Base-by-base conservation (phyloP, 1,284 basidiomycete genomes). In the Microbotryum silenes-acaulis region DNA sequence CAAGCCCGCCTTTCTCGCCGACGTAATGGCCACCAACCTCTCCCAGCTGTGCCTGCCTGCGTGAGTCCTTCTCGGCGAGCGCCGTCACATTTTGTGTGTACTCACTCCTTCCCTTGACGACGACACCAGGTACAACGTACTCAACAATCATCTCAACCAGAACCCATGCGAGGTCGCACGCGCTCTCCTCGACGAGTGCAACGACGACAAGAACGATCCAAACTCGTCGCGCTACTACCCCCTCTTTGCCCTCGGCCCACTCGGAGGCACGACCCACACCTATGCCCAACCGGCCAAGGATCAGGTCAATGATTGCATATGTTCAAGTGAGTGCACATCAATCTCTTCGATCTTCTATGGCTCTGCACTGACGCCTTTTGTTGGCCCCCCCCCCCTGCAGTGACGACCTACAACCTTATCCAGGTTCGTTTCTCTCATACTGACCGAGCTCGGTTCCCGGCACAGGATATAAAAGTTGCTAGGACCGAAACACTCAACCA, bases 241-340 rank as follows among this genome's bases (percentile, higher is more conserved):
- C 72, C 81, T 88, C 55, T 83, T 81, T 72, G 77, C 76, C 70
- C 78, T 88, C 63, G 86, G 85, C 20, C 77, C 37, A 77, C 79
- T 57, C 85, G 84, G 75, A 88, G 85, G 84, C 80, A 84, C 71
- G 83, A 82, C 37, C 9, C 37, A 42, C 68, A 79, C 81, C 80
- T 87, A 23, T 84, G 88, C 74, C 87, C 85, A 75, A 85, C 86
- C 51, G 79, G 88, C 65, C 79, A 87, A 86, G 70, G 61, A 83
- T 77, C 48, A 56, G 8, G 25, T 21, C 31, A 54, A 10, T 21
- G 33, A 18, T 33, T 45, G 53, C 53, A 20, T 65, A 46, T 62
- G 49, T 56, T 59, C 54, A 31, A 66, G 45, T 46, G 23, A 54
- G 57, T 55, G 55, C 48, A 48, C 48, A 25, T 50, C n/a, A 27